A percentile compares a stretch with the other conserved stretches of the same genome.
Conservation (phyloP, 768 basidiomycete species). For the Agaricus blazei region DNA sequence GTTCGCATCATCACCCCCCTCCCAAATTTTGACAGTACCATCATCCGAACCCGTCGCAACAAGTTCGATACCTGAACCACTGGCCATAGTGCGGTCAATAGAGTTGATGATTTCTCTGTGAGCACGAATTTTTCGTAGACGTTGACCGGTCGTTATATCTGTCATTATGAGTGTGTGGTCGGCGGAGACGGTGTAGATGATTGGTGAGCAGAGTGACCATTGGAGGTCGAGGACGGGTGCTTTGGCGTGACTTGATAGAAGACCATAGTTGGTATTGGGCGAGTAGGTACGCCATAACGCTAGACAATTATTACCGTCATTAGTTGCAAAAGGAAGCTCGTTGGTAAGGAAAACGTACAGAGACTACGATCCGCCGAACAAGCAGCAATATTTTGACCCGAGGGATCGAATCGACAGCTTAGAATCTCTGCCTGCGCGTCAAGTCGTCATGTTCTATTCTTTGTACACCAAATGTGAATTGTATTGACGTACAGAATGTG, state of each 20-base stretch:
- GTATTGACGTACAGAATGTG: conserved; percentile 63
- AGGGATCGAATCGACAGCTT: conserved; percentile 90
- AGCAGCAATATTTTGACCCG: conserved; percentile 90
- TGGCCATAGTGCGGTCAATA: conserved; percentile 81
- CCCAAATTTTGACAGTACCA: conserved; percentile 89
- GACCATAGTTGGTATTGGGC: conserved; percentile 90
- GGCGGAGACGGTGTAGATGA: conserved; percentile 81
- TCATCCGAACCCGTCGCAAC: conserved; percentile 89
- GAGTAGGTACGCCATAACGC: conserved; percentile 90
- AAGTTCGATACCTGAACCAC: conserved; percentile 80
- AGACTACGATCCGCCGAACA: conserved; percentile 87
- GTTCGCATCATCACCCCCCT: conserved; percentile 68
- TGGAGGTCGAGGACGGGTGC: conserved; percentile 90
- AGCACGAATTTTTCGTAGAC: conserved; percentile 76
- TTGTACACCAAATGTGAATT: background rate
- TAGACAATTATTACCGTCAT: conserved; percentile 20
- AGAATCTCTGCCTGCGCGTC: conserved; percentile 56
- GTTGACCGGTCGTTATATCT: conserved; percentile 80
- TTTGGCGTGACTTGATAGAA: conserved; percentile 79
- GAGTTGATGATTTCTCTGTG: conserved; percentile 91
- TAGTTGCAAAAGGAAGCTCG: too few relatives aligned
- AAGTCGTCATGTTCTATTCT: background rate
- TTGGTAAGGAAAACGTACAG: conserved; percentile 49
- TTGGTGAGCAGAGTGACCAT: conserved; percentile 73
- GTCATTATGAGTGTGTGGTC: conserved; percentile 78